Evolutionary conservation across 331 rosid species (phyloP).

Genomic region (Pyracantha coccinea): DNA sequence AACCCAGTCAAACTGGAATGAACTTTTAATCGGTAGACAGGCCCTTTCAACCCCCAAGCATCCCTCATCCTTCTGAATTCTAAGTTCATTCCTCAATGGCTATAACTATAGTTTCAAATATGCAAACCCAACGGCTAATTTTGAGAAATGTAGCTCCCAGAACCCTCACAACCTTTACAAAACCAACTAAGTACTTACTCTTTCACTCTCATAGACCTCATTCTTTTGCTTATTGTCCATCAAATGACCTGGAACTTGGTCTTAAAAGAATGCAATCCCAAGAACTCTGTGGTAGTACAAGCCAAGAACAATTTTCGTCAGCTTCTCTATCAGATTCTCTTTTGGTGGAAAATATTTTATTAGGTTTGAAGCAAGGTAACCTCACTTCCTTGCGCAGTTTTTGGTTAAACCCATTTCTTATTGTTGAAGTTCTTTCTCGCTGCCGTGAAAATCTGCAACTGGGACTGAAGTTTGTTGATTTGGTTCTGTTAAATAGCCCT

Average conservation of each 20-base stretch:
- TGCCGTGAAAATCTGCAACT: constrained; percentile 32
- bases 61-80: not conserved
- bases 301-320: constrained; percentile 16
- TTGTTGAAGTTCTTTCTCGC: constrained; percentile 41
- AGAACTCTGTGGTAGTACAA: not conserved
- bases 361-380: constrained; percentile 43
- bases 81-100: not conserved
- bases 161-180: not conserved
- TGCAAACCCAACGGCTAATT: constrained; percentile 11
- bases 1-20: not conserved
- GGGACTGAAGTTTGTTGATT: constrained; percentile 31
- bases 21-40: not conserved
- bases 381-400: constrained; percentile 19
- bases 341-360: constrained; percentile 47
- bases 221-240: constrained; percentile 1
- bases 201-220: not conserved
- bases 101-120: not conserved
- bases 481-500: constrained; percentile 24
- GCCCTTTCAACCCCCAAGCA: not conserved
- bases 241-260: not conserved
- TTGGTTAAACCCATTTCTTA: constrained; percentile 30
- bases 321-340: constrained; percentile 28
- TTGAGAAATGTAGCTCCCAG: constrained; percentile 7
- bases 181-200: not conserved
- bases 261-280: constrained; percentile 4